These are phyloP conservation scores for Chlorociboria aeruginascens DNA, from an alignment of 495 filamentous ascomycete species.

Conservation along the genomic window DNA sequence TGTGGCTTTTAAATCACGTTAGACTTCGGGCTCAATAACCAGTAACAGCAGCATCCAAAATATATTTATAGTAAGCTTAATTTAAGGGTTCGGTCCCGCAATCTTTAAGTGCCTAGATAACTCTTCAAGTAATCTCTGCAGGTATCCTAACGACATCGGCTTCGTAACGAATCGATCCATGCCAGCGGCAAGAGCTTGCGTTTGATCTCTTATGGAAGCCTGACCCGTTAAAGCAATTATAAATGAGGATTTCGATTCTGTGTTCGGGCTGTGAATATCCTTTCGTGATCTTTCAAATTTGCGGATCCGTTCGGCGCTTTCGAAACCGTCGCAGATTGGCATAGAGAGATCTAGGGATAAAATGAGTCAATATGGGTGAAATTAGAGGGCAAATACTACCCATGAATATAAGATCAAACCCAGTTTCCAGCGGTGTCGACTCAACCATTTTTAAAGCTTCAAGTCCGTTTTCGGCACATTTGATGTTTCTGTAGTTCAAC, in stretches of 20 bases:
- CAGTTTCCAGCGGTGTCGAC: not conserved
- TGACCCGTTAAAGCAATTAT: slow-evolving; percentile 60
- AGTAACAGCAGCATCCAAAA: no score
- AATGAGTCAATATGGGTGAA: not conserved
- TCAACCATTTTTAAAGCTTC: slow-evolving; percentile 18
- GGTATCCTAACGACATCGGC: slow-evolving; percentile 32
- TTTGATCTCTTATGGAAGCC: slow-evolving; percentile 44
- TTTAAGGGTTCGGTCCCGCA: no score
- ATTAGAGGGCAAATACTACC: not conserved
- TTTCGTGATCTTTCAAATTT: slow-evolving; percentile 27
- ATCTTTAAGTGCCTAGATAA: no score
- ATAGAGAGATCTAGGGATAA: slow-evolving; percentile 38
- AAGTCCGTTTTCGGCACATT: slow-evolving; percentile 24
- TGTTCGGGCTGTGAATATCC: slow-evolving; percentile 6
- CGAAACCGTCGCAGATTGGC: slow-evolving; percentile 49
- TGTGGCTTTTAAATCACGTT: no score
- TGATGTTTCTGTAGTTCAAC: slow-evolving; percentile 23
- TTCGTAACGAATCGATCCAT: slow-evolving; percentile 58
- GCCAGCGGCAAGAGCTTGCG: slow-evolving; percentile 48
- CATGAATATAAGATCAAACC: not conserved
- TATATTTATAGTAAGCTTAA: no score
- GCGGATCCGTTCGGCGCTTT: slow-evolving; percentile 40
- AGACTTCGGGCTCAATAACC: no score
- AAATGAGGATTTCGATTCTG: slow-evolving; percentile 20
- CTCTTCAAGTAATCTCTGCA: slow-evolving; percentile 1